Evolutionary conservation across 805 yeast species (phyloP).

Genomic region (Nakazawaea ernobii): DNA sequence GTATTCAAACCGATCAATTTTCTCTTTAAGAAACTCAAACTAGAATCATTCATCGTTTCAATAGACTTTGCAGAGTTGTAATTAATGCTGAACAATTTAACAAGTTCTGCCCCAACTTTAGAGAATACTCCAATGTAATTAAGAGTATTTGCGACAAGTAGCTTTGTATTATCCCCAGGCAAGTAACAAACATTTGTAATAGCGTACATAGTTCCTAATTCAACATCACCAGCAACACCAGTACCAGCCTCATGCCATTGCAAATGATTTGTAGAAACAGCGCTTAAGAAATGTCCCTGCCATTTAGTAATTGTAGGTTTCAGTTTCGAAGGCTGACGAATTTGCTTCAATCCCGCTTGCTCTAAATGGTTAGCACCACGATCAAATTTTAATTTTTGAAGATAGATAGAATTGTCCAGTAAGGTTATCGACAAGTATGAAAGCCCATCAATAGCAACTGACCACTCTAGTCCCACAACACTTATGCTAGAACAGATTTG

Average conservation of each 20-base stretch:
- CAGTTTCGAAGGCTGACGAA: not conserved
- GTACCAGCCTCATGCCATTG: not conserved
- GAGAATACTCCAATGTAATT: constrained; percentile 2
- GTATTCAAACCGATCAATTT: not conserved
- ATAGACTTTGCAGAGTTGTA: not conserved
- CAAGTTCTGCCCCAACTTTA: not conserved
- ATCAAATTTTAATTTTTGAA: not conserved
- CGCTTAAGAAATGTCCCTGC: not conserved
- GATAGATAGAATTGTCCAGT: constrained; percentile 1
- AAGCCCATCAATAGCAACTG: constrained; percentile 4
- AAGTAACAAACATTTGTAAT: constrained; percentile 6
- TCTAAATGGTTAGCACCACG: not conserved
- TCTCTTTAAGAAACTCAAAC: not conserved
- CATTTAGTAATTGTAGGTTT: not conserved
- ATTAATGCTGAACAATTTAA: not conserved
- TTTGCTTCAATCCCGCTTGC: not conserved
- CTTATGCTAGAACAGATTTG: not conserved
- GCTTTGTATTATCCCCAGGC: not conserved
- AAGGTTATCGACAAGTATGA: not conserved
- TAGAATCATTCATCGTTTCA: not conserved
- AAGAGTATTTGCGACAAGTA: not conserved
- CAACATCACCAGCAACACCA: not conserved
- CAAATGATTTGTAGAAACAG: constrained; percentile 2
- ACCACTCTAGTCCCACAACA: constrained; percentile 9
- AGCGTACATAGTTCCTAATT: constrained; percentile 3